phyloP scores from a whole-genome alignment of 2,329 filamentous ascomycete species.

The Aspergillus calidoustus region DNA sequence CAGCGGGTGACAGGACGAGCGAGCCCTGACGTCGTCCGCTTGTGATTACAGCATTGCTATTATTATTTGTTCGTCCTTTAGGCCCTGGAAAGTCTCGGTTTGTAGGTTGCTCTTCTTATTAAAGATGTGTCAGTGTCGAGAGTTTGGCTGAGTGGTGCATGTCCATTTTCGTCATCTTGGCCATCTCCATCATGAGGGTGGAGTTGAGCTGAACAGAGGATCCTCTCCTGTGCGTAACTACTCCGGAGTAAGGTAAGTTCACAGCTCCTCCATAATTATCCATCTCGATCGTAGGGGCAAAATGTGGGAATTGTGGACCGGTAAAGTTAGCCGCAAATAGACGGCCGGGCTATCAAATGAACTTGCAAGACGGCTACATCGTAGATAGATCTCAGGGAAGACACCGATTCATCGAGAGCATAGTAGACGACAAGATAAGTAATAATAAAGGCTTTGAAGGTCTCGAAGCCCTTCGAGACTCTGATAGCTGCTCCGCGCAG shows the following conservation, averaged over 20 bases:
- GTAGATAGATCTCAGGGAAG: background rate
- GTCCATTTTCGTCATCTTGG: constrained; percentile 36
- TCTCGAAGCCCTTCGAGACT: background rate
- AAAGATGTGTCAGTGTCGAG: background rate
- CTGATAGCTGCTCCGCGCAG: background rate
- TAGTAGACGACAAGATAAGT: background rate
- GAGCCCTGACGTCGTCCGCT: constrained; percentile 9
- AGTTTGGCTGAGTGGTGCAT: constrained; percentile 13
- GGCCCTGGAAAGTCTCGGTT: background rate
- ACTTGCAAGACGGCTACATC: background rate
- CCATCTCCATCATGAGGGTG: constrained; percentile 28
- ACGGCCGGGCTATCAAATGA: background rate
- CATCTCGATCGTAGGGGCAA: constrained; percentile 14
- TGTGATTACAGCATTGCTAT: constrained; percentile 11
- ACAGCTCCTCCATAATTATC: background rate
- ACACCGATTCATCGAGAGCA: background rate
- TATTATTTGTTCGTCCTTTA: constrained; percentile 10
- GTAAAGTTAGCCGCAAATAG: constrained; percentile 19
- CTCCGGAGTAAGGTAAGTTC: constrained; percentile 4
- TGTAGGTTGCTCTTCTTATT: background rate
- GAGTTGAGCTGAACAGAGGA: constrained; percentile 29
- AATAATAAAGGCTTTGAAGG: background rate
- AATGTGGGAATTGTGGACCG: constrained; percentile 24
- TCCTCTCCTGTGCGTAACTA: constrained; percentile 10
- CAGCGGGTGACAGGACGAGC: constrained; percentile 2